Evolutionary conservation across 768 basidiomycete species (phyloP), one percentile per base, ranked within the genome.

Genomic region (Russula sp.): DNA sequence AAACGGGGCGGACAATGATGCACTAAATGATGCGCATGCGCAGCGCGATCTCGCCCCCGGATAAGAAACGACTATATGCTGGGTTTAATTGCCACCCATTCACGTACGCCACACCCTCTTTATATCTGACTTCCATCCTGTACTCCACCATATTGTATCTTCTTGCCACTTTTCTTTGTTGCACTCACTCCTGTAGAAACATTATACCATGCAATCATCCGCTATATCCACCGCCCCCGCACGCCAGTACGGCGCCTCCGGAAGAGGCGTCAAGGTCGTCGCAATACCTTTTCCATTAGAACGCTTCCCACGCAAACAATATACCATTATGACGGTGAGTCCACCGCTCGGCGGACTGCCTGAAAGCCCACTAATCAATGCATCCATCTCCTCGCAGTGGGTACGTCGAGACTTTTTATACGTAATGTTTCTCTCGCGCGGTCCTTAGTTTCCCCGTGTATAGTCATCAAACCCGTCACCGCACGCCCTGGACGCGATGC

Each of bases 291-390:
- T 50, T 52, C 58, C 4, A 65, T 67, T 48, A 65, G 6, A 18
- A 40, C 63, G 1, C 59, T 67, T 30, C 66, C 66, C 8, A 67
- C 63, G 0, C n/a, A 65, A 20, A 55, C 63, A 2, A 56, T 67
- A 28, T 56, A 28, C 20, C 66, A 67, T 7, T 67, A 65, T 6
- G 66, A 67, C 26, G 63, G 66, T 67, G 54, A 54, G 58, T 44
- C n/a, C 0, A 40, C 26, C 32, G 24, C 36, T 50, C 63, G 26
- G 30, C 58, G 34, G 30, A 28, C 44, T 30, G 16, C 26, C 36
- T 18, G 24, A 36, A 36, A n/a, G 5, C 16, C 48, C n/a, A 30
- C 26, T 26, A 26, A 32, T 8, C 36, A 36, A n/a, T 14, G 42
- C 46, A 24, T 59, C 24, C 24, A 14, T 28, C 34, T 38, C 40